A percentile compares a stretch with the other conserved stretches of the same genome.
Conservation (phyloP, 2,329 filamentous ascomycete genomes). For the Periconia sp. region DNA sequence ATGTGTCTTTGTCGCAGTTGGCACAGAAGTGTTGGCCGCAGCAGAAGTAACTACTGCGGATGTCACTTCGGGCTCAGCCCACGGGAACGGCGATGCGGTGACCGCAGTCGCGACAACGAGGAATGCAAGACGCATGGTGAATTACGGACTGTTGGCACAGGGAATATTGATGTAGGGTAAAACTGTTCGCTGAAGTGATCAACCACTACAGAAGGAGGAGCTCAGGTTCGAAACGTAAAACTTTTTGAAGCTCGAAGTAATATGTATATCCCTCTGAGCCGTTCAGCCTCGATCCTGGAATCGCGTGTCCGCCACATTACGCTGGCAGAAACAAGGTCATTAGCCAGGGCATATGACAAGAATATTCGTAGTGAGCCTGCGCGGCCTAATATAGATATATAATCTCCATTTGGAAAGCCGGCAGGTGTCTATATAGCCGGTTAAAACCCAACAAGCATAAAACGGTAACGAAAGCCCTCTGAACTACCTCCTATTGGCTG, state of each 20-base stretch:
- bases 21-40: constrained; percentile 5
- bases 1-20: constrained; percentile 9
- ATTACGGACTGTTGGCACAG: not conserved
- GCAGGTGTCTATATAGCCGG: constrained; percentile 6
- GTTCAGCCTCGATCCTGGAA: constrained; percentile 3
- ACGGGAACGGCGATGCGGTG: constrained; percentile 24
- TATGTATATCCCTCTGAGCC: constrained; percentile 10
- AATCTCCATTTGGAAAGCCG: not conserved
- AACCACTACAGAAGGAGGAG: too few species aligned
- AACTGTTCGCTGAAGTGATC: too few species aligned
- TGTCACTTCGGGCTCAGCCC: too few species aligned
- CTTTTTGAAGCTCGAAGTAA: not conserved
- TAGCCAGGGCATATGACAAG: too few species aligned
- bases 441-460: too few species aligned
- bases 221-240: too few species aligned
- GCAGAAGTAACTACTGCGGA: too few species aligned
- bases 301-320: constrained; percentile 5
- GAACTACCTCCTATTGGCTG: too few species aligned
- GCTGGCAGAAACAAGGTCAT: not conserved
- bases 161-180: too few species aligned
- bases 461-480: too few species aligned
- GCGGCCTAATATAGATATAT: constrained; percentile 11
- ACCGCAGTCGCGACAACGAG: constrained; percentile 21
- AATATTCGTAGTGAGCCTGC: constrained; percentile 2
- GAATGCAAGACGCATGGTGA: constrained; percentile 25